Base-by-base conservation (phyloP, 2,329 filamentous ascomycete species). In the Cordyceps tenuipes region DNA sequence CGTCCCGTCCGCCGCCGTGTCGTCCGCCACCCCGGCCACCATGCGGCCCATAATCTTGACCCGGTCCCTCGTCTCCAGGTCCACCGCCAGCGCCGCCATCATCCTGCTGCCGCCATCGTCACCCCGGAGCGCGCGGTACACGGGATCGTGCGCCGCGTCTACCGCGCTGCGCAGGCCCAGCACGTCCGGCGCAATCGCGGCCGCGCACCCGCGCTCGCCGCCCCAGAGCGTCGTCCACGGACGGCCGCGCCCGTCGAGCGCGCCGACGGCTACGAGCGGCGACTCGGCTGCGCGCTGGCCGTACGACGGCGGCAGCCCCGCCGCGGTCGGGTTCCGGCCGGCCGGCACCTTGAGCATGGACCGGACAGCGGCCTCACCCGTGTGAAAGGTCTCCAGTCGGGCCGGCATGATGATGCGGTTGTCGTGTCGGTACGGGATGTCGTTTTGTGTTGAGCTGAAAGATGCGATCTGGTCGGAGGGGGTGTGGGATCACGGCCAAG, bases 31-130 rank as follows among this genome's bases (percentile, higher is more conserved):
- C 0, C 86, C 89, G 3, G 84, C 86, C 19, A 89, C 70, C 79
- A 91, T 84, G 41, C 77, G 78, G 0, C 90, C 90, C 23, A 80
- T 84, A 6, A 94, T 71, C 75, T 95, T 95, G 44, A 91, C 83
- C 43, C 91, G 76, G 64, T 86, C 87, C 63, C 89, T 67, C 19
- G 67, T 71, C 63, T 72, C 70, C 6, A 72, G 64, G 15, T 73
- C 87, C 26, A 85, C 79, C 39, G 90, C 75, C 72, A 90, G 77
- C 56, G 68, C 79, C 0, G 76, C 71, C 71, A 82, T 76, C 12
- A 72, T 57, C 63, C 71, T 77, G 1, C 73, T 71, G 13, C 66
- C 64, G 0, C 79, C 80, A 5, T 41, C 31, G 3, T 17, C 36
- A 5, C 77, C 80, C 50, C 88, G 78, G 1, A 94, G 71, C 5